phyloP scores from a whole-genome alignment of 2,329 filamentous ascomycete genomes.

The Nemania sp. region DNA sequence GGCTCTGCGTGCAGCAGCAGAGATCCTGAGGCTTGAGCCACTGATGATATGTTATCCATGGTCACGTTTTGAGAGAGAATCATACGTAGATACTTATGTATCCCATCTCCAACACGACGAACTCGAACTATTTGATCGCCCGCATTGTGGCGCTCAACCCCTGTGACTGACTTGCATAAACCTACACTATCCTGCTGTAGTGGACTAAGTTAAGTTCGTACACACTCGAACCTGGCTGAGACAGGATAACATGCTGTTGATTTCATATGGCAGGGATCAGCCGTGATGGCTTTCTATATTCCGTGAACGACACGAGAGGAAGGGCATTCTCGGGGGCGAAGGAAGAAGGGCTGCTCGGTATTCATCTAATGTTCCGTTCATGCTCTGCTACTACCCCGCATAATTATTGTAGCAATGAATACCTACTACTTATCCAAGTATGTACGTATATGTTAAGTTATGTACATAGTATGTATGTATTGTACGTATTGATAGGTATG shows the following conservation, averaged over 20 bases:
- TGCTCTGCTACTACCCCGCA: constrained; percentile 16
- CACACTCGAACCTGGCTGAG: not conserved
- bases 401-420: constrained; percentile 17
- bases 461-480: too few relatives aligned
- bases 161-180: constrained; percentile 15
- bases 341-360: not conserved
- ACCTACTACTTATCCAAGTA: too few relatives aligned
- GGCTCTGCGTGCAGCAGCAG: too few relatives aligned
- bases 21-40: too few relatives aligned
- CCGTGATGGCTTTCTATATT: too few relatives aligned
- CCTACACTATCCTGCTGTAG: not conserved
- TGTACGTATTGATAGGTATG: not conserved
- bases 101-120: not conserved
- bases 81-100: not conserved
- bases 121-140: constrained; percentile 7
- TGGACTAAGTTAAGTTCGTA: not conserved
- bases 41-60: too few relatives aligned
- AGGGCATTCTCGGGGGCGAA: not conserved
- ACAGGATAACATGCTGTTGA: constrained; percentile 8
- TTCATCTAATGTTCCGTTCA: not conserved
- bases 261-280: constrained; percentile 12
- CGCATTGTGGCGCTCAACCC: constrained; percentile 16
- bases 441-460: too few relatives aligned
- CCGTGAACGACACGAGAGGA: too few relatives aligned
- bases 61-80: too few relatives aligned